Evolutionary conservation across 169 alveolate genomes (phyloP), one percentile per base, ranked within the genome.

Genomic region (Plasmodium fragile): DNA sequence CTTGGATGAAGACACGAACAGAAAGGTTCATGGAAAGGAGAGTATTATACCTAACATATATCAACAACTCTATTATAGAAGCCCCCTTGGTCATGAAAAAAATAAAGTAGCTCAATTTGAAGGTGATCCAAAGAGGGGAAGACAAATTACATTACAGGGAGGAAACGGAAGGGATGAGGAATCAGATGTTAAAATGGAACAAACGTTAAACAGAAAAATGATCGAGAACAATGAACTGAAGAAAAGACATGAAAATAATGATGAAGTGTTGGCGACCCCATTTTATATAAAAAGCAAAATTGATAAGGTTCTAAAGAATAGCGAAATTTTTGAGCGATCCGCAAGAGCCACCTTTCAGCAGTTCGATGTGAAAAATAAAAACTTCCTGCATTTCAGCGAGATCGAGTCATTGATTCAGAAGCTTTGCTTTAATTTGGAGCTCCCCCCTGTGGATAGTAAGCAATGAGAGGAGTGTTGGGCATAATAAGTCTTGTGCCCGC

Each of bases 341-440:
- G 94, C 94, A 11, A 89, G 83, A 79, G 94, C 94, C 43, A 89
- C 94, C 22, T 89, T 89, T 78, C 89, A 89, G 82, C 94, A 89
- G 69, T 89, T 89, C 71, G 94, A 89, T 43, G 82, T 89, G 22
- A 89, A 89, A 78, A 89, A 89, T 79, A 89, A 89, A 41, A 89
- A 89, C 70, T 89, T 89, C 43, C 72, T 89, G 32, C 94, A 89
- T 25, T 89, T 89, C 82, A 78, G 91, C 70, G 94, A 89, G 78
- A 89, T 89, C 22, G 94, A 89, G 72, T 89, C 94, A 32, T 52
- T 89, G 49, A 89, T 89, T 41, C 94, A 89, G 75, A 78, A 89
- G 78, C 52, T 89, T 28, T 89, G 94, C 22, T 80, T 78, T 36
- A 89, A 89, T 49, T 53, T 89, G 81, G 94, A 89, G 70, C 72